A percentile compares a stretch with the other conserved stretches of the same genome.
Conservation (phyloP, 116 monocot genomes). For the Iris pallida region DNA sequence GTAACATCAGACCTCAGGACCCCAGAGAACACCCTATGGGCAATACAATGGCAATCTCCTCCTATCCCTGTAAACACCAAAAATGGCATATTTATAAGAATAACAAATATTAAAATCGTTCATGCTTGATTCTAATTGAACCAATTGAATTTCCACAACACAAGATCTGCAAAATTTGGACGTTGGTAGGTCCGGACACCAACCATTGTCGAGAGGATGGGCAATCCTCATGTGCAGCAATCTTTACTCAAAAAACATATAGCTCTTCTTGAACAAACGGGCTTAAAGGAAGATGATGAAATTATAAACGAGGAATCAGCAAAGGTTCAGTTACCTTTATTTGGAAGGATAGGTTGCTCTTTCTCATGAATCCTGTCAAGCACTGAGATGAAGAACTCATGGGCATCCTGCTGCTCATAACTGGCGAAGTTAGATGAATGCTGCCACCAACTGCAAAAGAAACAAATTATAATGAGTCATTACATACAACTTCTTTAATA, state of each 20-base stretch:
- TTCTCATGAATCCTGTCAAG: slow-evolving; percentile 77
- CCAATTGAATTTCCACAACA: too few species aligned
- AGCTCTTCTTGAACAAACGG: too few species aligned
- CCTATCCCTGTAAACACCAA: slow-evolving; percentile 35
- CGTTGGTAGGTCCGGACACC: too few species aligned
- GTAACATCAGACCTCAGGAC: slow-evolving; percentile 74
- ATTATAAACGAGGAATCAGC: neutral
- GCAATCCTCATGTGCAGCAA: too few species aligned
- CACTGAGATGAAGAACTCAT: slow-evolving; percentile 75
- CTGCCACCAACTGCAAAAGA: slow-evolving; percentile 75
- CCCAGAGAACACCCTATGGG: slow-evolving; percentile 76
- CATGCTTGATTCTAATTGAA: too few species aligned
- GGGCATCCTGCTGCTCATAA: slow-evolving; percentile 82
- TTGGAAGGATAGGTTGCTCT: slow-evolving; percentile 31
- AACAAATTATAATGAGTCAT: neutral
- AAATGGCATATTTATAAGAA: neutral
- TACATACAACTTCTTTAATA: neutral
- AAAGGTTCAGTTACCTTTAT: slow-evolving; percentile 29
- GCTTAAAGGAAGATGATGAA: too few species aligned
- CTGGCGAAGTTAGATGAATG: slow-evolving; percentile 61
- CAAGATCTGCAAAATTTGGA: too few species aligned
- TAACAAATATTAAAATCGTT: too few species aligned
- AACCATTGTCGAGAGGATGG: too few species aligned
- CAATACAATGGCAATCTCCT: slow-evolving; percentile 83
- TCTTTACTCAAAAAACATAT: too few species aligned